Evolutionary conservation across 768 basidiomycete genomes (phyloP).

Genomic region (Chlorophyllum brunneum): DNA sequence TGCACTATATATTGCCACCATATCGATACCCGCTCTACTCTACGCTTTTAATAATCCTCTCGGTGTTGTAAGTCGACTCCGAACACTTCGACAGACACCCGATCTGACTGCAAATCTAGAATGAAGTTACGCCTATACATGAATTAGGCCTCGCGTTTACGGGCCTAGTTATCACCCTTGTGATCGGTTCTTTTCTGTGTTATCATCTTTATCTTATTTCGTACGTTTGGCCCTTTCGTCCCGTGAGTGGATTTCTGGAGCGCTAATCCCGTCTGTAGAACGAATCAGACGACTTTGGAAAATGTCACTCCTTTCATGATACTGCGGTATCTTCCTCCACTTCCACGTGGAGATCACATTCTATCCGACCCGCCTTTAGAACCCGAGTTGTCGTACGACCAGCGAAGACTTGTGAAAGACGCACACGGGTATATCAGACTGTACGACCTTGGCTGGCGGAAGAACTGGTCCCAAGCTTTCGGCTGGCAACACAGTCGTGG

Average conservation of each 20-base stretch:
- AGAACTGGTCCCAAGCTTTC: constrained; percentile 67
- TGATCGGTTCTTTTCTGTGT: constrained; percentile 70
- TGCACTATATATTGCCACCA: constrained; percentile 52
- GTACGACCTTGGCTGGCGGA: constrained; percentile 73
- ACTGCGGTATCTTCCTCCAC: constrained; percentile 63
- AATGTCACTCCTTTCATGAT: constrained; percentile 71
- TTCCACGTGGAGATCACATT: constrained; percentile 44
- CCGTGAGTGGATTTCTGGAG: background rate
- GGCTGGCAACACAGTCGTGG: constrained; percentile 52
- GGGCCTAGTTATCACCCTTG: constrained; percentile 55
- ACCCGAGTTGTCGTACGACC: constrained; percentile 61
- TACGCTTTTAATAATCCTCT: constrained; percentile 66
- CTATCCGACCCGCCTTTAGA: constrained; percentile 71
- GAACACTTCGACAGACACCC: background rate
- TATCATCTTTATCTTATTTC: constrained; percentile 76
- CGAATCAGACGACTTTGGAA: constrained; percentile 85
- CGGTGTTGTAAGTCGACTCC: constrained; percentile 45
- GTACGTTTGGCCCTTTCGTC: constrained; percentile 9
- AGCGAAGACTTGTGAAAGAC: constrained; percentile 61
- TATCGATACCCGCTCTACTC: constrained; percentile 52
- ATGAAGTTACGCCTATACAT: constrained; percentile 65
- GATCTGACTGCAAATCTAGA: constrained; percentile 31
- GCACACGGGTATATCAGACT: constrained; percentile 58
- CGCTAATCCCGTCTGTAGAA: constrained; percentile 35
- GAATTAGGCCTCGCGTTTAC: constrained; percentile 60